These are phyloP conservation scores for barley (Hordeum vulgare) DNA, from an alignment of 176 grass and related monocot species.

Conservation along the genomic window MorexV3_pseudomolecules_assembly NC_058520.1:184637186-184637685, in stretches of 20 bases:
- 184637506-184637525: neutral
- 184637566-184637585: slow-evolving; percentile 15
- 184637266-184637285: neutral
- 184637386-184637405: slow-evolving; percentile 67
- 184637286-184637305: neutral
- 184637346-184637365: slow-evolving; percentile 49
- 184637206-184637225: neutral
- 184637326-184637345: neutral
- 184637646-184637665: neutral
- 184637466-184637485: neutral
- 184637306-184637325: slow-evolving; percentile 16
- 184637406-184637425: slow-evolving; percentile 21
- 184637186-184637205: neutral
- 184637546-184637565: slow-evolving; percentile 11
- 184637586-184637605: slow-evolving; percentile 14
- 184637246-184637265: slow-evolving; percentile 31
- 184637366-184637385: slow-evolving; percentile 89
- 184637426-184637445: neutral
- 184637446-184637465: neutral
- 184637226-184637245: neutral
- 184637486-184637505: slow-evolving; percentile 11
- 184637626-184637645: slow-evolving; percentile 8
- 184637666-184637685: neutral
- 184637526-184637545: slow-evolving; percentile 6
- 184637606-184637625: slow-evolving; percentile 4